Base-by-base conservation (phyloP, 305 asterid species). In the Withania somnifera region DNA sequence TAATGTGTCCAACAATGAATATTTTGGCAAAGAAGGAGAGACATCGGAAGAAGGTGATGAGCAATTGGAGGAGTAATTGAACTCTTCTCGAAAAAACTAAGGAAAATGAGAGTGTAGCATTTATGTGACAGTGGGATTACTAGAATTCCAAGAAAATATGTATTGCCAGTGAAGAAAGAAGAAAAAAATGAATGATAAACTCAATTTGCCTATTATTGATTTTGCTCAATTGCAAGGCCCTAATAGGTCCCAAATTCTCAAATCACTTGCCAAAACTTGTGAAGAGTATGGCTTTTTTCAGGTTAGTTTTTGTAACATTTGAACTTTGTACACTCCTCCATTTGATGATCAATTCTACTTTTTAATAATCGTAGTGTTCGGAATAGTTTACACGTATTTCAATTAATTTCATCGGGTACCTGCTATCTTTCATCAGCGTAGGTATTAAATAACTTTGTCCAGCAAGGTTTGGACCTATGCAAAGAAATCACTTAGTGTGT, bases 241-340 rank as follows among this genome's bases (percentile, higher is more conserved):
- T 24, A 79, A 84, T 53, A 79, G 84, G 36, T 30, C 81, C 28
- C 83, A 75, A 61, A 83, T 82, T 19, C 81, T 86, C 17, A 71
- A 82, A 45, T 84, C 87, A 32, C 54, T 86, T 5, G 71, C 85
- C 30, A 76, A 79, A 26, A 86, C 89, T 56, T 86, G 87, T 67
- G 60, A 86, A 81, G 82, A 84, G 7, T 84, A 82, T 51, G 89
- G 89, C 0, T 84, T 86, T 84, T 84, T 86, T 9, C 89, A 84
- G 89, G 89, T 86, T 56, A 26, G 22, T 11, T 38, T 61, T 20
- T 4, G n/a, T n/a, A n/a, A n/a, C n/a, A n/a, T n/a, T n/a, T n/a
- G n/a, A n/a, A n/a, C n/a, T n/a, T 67, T 19, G 77, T 19, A 10
- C 50, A 32, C 13, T 64, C 0, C 17, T 63, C 75, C 4, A 3